phyloP scores from a whole-genome alignment of 176 grass and related monocot species.

The Oryza punctata region DNA sequence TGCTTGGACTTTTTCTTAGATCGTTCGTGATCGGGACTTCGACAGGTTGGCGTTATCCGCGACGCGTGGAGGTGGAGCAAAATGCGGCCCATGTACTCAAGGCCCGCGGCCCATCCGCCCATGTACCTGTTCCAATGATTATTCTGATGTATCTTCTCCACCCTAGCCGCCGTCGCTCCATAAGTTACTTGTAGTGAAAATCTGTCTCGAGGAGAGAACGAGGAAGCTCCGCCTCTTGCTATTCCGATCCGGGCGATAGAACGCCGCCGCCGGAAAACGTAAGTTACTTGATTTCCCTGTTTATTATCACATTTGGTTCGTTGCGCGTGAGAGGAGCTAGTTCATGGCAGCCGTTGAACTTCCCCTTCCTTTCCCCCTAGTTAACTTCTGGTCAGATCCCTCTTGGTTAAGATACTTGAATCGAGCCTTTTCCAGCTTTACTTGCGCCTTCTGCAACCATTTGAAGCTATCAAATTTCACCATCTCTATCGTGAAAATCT shows the following conservation, averaged over 20 bases:
- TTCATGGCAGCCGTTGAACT: neutral
- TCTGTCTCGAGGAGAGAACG: too few relatives aligned
- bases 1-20: neutral
- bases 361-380: neutral
- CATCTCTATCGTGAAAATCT: neutral
- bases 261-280: neutral
- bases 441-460: neutral
- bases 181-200: too few relatives aligned
- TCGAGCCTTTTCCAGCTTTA: neutral
- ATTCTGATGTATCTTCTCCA: too few relatives aligned
- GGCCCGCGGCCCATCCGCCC: too few relatives aligned
- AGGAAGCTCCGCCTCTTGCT: too few relatives aligned
- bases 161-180: neutral
- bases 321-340: neutral
- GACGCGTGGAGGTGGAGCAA: neutral
- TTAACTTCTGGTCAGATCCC: neutral
- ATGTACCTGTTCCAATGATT: too few relatives aligned
- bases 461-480: neutral
- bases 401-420: neutral
- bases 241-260: too few relatives aligned
- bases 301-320: neutral
- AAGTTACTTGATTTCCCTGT: neutral
- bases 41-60: neutral
- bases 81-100: too few relatives aligned
- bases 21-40: neutral